Evolutionary conservation across 1,139 yeast species (phyloP).

Genomic region (Suhomyces bribrorum): DNA sequence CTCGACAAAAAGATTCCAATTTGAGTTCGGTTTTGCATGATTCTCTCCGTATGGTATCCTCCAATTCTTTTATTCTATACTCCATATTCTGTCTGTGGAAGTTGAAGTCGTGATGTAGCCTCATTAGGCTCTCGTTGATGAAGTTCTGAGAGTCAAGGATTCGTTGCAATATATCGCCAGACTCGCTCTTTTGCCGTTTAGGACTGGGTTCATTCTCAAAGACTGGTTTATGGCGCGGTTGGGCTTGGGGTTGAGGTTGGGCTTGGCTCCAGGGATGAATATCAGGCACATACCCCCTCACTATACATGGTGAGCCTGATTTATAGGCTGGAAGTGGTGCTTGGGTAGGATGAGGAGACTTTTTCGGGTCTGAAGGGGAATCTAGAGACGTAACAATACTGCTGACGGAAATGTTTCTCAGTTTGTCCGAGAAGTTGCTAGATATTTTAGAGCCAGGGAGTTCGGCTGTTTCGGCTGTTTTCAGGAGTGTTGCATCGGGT

Average conservation of each 20-base stretch:
- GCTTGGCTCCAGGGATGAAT: no score
- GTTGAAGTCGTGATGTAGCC: slow-evolving; percentile 13
- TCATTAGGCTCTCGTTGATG: slow-evolving; percentile 8
- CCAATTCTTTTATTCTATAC: slow-evolving; percentile 9
- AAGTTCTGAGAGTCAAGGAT: slow-evolving; percentile 12
- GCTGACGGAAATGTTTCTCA: slow-evolving; percentile 1
- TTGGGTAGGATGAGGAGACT: neutral
- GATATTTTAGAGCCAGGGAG: neutral
- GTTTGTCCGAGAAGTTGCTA: neutral
- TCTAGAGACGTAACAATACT: neutral
- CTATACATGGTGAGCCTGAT: neutral
- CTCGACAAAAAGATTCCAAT: slow-evolving; percentile 11
- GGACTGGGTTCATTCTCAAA: no score
- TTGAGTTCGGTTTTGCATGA: slow-evolving; percentile 11
- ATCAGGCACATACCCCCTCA: neutral
- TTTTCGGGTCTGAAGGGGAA: neutral
- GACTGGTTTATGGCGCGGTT: no score
- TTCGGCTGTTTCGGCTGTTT: no score
- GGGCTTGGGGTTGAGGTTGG: no score
- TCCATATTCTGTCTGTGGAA: slow-evolving; percentile 13
- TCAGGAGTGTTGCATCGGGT: neutral
- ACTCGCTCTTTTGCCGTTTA: no score
- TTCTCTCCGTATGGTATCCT: slow-evolving; percentile 10
- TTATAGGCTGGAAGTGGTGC: neutral
- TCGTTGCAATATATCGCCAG: slow-evolving; percentile 7